A percentile compares a stretch with the other conserved stretches of the same genome.
Evolutionary conservation across 768 basidiomycete genomes (phyloP).

Genomic region (Rhodosporidiobolus odoratus): DNA sequence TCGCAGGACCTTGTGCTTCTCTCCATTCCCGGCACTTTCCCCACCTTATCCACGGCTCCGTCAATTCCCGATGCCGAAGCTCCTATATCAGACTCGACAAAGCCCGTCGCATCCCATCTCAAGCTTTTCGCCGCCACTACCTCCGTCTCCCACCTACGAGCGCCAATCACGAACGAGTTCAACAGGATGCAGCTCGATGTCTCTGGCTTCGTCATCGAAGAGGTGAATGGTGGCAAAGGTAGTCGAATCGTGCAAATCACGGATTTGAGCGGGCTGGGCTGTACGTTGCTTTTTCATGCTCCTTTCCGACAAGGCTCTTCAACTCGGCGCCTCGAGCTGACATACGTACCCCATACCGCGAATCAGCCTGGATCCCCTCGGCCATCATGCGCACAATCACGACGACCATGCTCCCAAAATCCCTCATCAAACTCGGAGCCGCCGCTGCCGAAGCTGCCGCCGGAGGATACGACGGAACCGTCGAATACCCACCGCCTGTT

Average conservation of each 20-base stretch:
- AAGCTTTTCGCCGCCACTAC: constrained; percentile 27
- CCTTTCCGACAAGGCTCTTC: neutral
- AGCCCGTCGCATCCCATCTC: neutral
- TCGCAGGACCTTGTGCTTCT: constrained; percentile 38
- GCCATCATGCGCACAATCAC: constrained; percentile 36
- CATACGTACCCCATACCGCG: too few species aligned
- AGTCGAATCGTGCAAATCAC: constrained; percentile 38
- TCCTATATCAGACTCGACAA: neutral
- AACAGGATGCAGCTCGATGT: constrained; percentile 38
- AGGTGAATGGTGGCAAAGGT: constrained; percentile 25
- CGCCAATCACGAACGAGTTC: constrained; percentile 25
- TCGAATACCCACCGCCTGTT: constrained; percentile 35
- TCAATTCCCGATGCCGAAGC: neutral
- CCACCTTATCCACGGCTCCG: neutral
- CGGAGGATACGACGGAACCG: neutral
- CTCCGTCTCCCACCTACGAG: constrained; percentile 29
- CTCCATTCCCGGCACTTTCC: constrained; percentile 36
- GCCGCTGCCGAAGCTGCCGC: constrained; percentile 10
- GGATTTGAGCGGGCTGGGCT: constrained; percentile 38
- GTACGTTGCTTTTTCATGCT: constrained; percentile 14
- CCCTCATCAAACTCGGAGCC: constrained; percentile 37
- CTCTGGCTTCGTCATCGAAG: constrained; percentile 40
- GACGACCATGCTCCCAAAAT: constrained; percentile 39
- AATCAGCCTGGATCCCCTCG: constrained; percentile 37
- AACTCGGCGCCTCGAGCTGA: neutral